Conservation (phyloP, 1,139 yeast genomes). For the Debaryomyces subglobosus region DNA sequence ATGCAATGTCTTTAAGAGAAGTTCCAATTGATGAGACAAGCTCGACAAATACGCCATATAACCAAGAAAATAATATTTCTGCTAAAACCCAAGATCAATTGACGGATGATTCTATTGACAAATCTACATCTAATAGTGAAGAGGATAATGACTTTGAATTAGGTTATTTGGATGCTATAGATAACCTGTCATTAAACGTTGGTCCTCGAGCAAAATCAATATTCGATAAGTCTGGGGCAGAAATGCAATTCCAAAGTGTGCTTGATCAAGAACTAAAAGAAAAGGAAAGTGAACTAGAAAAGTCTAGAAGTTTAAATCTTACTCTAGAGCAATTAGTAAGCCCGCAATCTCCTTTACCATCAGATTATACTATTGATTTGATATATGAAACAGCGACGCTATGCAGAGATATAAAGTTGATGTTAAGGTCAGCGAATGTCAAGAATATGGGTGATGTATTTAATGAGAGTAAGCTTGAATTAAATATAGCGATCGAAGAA, state of each 20-base stretch:
- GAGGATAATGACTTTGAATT: constrained; percentile 27
- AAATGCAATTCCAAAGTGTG: constrained; percentile 7
- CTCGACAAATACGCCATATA: background rate
- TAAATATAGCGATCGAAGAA: constrained; percentile 23
- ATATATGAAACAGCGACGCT: constrained; percentile 63
- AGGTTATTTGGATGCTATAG: constrained; percentile 33
- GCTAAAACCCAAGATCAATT: constrained; percentile 16
- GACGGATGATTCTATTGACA: constrained; percentile 23
- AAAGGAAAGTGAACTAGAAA: constrained; percentile 15
- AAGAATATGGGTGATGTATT: constrained; percentile 55
- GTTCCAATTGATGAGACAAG: background rate
- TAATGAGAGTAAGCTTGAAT: constrained; percentile 36
- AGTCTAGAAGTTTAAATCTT: constrained; percentile 20
- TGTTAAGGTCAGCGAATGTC: constrained; percentile 65
- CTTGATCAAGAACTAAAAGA: constrained; percentile 12
- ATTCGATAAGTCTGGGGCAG: constrained; percentile 33
- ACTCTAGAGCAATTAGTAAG: constrained; percentile 59
- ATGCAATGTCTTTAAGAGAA: background rate
- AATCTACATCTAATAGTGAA: constrained; percentile 26
- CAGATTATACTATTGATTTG: constrained; percentile 56
- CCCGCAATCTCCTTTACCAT: constrained; percentile 54
- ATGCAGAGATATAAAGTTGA: constrained; percentile 63
- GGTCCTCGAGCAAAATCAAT: constrained; percentile 43
- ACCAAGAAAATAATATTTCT: background rate
- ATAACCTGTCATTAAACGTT: constrained; percentile 19